phyloP scores from a whole-genome alignment of 306 rosid species.

The Chamaecrista fasciculata region DNA sequence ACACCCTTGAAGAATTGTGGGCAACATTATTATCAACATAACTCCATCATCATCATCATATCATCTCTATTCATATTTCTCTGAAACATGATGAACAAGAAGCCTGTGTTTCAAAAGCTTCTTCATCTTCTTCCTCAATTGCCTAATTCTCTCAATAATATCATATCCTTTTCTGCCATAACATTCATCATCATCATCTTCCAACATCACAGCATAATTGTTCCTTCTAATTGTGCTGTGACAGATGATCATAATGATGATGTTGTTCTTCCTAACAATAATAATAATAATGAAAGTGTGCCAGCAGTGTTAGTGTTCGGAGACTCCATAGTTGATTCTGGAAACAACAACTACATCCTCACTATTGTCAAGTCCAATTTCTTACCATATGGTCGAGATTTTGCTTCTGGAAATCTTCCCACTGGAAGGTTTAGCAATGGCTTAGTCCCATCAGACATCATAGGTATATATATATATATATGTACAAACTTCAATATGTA shows the following conservation, averaged over 20 bases:
- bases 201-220: no score
- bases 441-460: conserved; percentile 42
- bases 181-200: no score
- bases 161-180: no score
- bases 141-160: conserved; percentile 24
- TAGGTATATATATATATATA: no score
- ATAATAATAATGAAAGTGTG: conserved; percentile 35
- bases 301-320: conserved; percentile 73
- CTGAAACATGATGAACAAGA: conserved; percentile 25
- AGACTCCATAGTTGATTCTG: conserved; percentile 75
- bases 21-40: background rate
- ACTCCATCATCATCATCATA: no score
- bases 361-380: conserved; percentile 58
- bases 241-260: background rate
- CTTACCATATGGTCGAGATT: conserved; percentile 75
- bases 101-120: background rate
- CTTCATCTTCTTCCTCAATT: background rate
- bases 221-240: no score
- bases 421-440: conserved; percentile 83
- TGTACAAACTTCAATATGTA: no score
- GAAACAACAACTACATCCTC: conserved; percentile 60
- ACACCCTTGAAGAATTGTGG: no score
- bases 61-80: no score
- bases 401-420: conserved; percentile 34
- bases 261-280: background rate